phyloP scores from a whole-genome alignment of 345 rosid genomes.

The Arabidopsis suecica region DNA sequence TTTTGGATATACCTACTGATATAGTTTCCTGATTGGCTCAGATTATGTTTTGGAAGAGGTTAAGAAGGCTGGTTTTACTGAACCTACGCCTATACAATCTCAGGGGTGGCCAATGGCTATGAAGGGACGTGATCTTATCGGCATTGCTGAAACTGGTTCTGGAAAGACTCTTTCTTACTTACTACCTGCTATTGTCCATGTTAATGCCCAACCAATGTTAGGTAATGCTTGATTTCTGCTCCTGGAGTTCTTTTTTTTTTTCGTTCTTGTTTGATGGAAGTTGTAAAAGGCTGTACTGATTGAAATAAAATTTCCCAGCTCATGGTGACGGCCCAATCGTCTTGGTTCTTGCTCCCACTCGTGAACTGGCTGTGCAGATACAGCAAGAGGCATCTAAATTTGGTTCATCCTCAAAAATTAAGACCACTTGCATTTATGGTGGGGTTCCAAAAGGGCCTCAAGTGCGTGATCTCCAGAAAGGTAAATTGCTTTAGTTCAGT shows the following conservation, averaged over 20 bases:
- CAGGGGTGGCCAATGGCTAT: slow-evolving; percentile 99
- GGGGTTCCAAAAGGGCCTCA: slow-evolving; percentile 99
- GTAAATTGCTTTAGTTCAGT: slow-evolving; percentile 56
- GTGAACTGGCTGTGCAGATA: slow-evolving; percentile 99
- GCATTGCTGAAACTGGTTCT: slow-evolving; percentile 98
- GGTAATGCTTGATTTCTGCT: slow-evolving; percentile 46
- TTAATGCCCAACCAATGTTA: slow-evolving; percentile 95
- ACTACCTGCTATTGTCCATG: slow-evolving; percentile 97
- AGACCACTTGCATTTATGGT: slow-evolving; percentile 94
- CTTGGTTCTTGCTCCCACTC: slow-evolving; percentile 97
- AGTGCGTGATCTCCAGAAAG: slow-evolving; percentile 99
- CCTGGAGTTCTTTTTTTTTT: no score
- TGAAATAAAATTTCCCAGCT: slow-evolving; percentile 49
- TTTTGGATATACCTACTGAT: slow-evolving; percentile 8
- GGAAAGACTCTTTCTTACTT: slow-evolving; percentile 97
- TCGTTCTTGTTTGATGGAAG: not conserved
- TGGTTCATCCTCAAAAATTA: slow-evolving; percentile 93
- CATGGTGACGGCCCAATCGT: slow-evolving; percentile 98
- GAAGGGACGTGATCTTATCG: slow-evolving; percentile 94
- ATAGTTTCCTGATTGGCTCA: slow-evolving; percentile 40
- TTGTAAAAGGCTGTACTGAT: slow-evolving; percentile 6
- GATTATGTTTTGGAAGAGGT: slow-evolving; percentile 97
- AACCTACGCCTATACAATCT: slow-evolving; percentile 96
- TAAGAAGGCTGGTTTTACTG: slow-evolving; percentile 89
- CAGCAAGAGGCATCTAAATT: slow-evolving; percentile 97